A percentile compares a stretch with the other conserved stretches of the same genome.
Conservation (phyloP, 371 early-diverging fungal species). For the Modicella reniformis region DNA sequence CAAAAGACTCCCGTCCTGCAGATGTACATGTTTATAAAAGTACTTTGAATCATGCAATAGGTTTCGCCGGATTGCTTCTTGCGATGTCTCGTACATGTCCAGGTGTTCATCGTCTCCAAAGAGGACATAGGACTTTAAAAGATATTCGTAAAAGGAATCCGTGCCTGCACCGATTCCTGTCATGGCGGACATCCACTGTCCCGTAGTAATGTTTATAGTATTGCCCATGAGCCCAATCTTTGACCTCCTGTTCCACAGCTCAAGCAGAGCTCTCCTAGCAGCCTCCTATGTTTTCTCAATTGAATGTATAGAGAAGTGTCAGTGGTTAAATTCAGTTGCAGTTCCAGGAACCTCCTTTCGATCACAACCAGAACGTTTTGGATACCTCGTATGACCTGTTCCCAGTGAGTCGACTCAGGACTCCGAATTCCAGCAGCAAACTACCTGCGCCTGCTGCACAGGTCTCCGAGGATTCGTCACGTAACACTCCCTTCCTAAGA, state of each 20-base stretch:
- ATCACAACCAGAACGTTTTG: no score
- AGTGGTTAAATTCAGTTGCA: neutral
- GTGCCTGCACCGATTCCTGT: conserved; percentile 90
- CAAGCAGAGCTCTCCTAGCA: conserved; percentile 77
- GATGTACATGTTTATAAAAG: conserved; percentile 87
- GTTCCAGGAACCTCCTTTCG: no score
- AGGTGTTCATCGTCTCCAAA: conserved; percentile 85
- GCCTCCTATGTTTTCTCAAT: no score
- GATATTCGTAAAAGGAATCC: conserved; percentile 94
- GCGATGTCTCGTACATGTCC: conserved; percentile 84
- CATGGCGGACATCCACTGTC: conserved; percentile 76
- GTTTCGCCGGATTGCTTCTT: conserved; percentile 72
- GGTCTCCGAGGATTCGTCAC: conserved; percentile 78
- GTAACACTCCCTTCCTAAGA: conserved; percentile 76
- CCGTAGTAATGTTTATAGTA: conserved; percentile 77
- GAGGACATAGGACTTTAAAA: conserved; percentile 87
- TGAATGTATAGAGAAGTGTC: no score
- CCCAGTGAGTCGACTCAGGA: conserved; percentile 86
- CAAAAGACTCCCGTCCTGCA: conserved; percentile 72
- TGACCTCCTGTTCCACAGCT: conserved; percentile 83
- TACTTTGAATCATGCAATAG: conserved; percentile 78
- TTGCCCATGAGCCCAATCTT: conserved; percentile 85
- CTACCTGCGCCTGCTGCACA: conserved; percentile 95
- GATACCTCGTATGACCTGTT: conserved; percentile 78
- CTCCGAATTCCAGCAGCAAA: conserved; percentile 94